These are phyloP conservation scores for Chaetomiaceae sp. DNA, from an alignment of 2,329 filamentous ascomycete species.

Conservation along the genomic window DNA sequence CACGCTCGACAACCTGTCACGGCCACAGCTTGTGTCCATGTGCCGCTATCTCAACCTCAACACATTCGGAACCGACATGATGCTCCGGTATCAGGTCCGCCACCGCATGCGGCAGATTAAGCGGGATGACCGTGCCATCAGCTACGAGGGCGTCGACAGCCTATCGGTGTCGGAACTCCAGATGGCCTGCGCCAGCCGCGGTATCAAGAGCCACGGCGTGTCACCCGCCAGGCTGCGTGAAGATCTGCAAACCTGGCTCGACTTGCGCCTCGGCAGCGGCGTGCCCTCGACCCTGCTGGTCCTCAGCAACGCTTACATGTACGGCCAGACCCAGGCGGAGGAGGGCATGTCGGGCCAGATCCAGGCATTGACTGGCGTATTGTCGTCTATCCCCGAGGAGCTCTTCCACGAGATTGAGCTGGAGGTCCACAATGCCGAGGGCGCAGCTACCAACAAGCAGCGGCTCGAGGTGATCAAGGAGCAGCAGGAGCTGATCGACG, in stretches of 20 bases:
- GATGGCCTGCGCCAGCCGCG: constrained; percentile 84
- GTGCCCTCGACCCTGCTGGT: constrained; percentile 96
- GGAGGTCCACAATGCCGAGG: constrained; percentile 94
- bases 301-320: constrained; percentile 96
- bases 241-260: constrained; percentile 89
- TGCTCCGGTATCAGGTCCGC: constrained; percentile 94
- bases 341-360: constrained; percentile 88
- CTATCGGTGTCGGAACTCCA: constrained; percentile 92
- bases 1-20: constrained; percentile 92
- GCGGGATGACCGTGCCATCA: constrained; percentile 91
- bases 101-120: constrained; percentile 99
- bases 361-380: constrained; percentile 83
- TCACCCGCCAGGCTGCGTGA: constrained; percentile 83
- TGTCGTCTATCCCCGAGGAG: constrained; percentile 94
- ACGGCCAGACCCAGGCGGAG: constrained; percentile 64
- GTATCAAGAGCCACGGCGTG: constrained; percentile 87
- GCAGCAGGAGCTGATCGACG: constrained; percentile 95
- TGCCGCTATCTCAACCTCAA: constrained; percentile 98
- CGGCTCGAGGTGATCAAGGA: constrained; percentile 96
- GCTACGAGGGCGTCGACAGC: constrained; percentile 87
- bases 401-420: constrained; percentile 99
- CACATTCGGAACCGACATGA: constrained; percentile 94
- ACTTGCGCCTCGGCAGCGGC: constrained; percentile 85
- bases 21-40: constrained; percentile 94
- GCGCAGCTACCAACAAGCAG: constrained; percentile 97